Conservation (phyloP, 2,329 filamentous ascomycete species). For the Colletotrichum cordylinicola region DNA sequence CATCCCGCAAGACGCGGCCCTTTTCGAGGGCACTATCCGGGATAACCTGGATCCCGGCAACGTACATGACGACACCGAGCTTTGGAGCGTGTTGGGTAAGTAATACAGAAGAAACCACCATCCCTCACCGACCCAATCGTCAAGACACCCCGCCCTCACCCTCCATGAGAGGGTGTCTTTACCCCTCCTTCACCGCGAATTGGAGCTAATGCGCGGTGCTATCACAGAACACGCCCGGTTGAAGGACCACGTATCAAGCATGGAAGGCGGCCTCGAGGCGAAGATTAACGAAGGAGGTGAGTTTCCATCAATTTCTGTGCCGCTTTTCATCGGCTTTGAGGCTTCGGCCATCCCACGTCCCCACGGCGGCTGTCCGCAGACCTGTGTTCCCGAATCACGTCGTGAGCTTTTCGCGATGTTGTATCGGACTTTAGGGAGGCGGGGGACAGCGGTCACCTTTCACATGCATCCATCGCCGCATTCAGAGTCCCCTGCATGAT, state of each 20-base stretch:
- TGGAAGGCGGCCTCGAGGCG: constrained; percentile 91
- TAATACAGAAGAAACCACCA: constrained; percentile 29
- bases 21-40: constrained; percentile 91
- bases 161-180: not conserved
- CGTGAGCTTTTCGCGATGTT: not conserved
- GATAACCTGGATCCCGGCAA: constrained; percentile 96
- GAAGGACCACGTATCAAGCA: constrained; percentile 84
- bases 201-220: constrained; percentile 41
- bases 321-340: constrained; percentile 31
- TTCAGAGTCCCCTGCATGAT: constrained; percentile 37
- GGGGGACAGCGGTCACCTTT: not conserved
- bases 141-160: constrained; percentile 15
- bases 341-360: constrained; percentile 25
- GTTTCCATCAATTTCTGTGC: constrained; percentile 37
- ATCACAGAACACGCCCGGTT: constrained; percentile 84
- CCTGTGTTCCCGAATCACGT: constrained; percentile 23
- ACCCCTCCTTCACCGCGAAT: constrained; percentile 14
- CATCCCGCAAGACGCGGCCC: constrained; percentile 95
- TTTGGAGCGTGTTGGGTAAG: constrained; percentile 94
- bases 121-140: not conserved
- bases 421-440: not conserved
- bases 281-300: constrained; percentile 92
- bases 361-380: constrained; percentile 30
- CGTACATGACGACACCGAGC: constrained; percentile 93
- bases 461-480: constrained; percentile 21